Evolutionary conservation across 1,284 basidiomycete genomes (phyloP), one percentile per base, ranked within the genome.

Genomic region (Naganishia albida): DNA sequence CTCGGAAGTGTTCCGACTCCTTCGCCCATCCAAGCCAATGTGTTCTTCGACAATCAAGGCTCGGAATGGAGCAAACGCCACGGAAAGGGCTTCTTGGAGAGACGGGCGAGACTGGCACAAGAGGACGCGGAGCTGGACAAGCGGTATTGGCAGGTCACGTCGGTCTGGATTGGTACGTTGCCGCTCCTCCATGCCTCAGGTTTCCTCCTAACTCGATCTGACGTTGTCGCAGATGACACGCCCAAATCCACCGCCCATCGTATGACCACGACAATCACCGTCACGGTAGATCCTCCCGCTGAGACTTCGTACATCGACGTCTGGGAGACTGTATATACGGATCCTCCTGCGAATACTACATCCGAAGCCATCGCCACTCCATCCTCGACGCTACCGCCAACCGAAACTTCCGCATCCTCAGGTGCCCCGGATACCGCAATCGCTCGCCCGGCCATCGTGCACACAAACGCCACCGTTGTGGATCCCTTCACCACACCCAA

Each of bases 91-190:
- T 20, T 20, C 23, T 20, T 20, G 10, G n/a, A 20, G 20, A 13
- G 20, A 48, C 18, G 10, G 46, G 46, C 46, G 2, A 13, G 13
- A 23, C 10, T 23, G 3, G n/a, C 20, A 4, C 6, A 12, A 12
- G 46, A 23, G 16, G 3, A 10, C n/a, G 46, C 16, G 13, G n/a
- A 48, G 25, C 34, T 28, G 12, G 30, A 50, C 46, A 60, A 60
- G 25, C 57, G 57, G 23, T 60, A 60, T 26, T 60, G 57, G 57
- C 15, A 60, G 25, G 48, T 60, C 7, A 50, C 46, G 2, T 60
- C 57, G 3, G 43, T 60, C 20, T 60, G 57, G 57, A 34, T 60
- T 38, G 30, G 57, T 60, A 18, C 49, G 57, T 60, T 20, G 7
- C 18, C 25, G n/a, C 23, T 28, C 15, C 16, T 12, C 8, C 3